Conservation (phyloP, 2,329 filamentous ascomycete species). For the Sporothrix phasma region DNA sequence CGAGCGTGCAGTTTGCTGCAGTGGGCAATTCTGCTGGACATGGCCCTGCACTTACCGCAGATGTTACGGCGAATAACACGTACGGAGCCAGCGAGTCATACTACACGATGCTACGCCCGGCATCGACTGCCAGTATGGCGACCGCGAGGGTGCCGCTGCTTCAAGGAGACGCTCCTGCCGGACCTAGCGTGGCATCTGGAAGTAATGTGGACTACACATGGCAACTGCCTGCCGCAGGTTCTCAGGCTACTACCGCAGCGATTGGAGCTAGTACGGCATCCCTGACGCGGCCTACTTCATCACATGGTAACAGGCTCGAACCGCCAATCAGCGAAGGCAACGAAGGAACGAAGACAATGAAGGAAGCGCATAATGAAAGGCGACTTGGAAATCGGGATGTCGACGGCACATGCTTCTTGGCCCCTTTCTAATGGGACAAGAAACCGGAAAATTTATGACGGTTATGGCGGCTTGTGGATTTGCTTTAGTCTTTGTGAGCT, state of each 20-base stretch:
- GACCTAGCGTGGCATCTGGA: not conserved
- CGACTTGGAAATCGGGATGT: not conserved
- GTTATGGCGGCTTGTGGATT: not conserved
- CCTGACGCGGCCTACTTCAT: not conserved
- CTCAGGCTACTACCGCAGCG: not conserved
- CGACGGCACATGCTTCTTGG: not conserved
- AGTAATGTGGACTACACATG: not conserved
- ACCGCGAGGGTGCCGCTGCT: not conserved
- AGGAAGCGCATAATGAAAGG: not conserved
- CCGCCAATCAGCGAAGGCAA: not conserved
- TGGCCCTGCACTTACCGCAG: not conserved
- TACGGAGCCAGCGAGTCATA: not conserved
- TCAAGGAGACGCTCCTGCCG: not conserved
- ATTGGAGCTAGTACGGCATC: not conserved
- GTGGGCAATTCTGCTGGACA: not conserved
- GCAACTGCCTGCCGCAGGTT: not conserved
- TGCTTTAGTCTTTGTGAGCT: not conserved
- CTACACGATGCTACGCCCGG: not conserved
- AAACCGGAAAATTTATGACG: not conserved
- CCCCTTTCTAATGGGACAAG: not conserved
- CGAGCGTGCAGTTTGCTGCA: not conserved
- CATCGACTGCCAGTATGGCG: not conserved
- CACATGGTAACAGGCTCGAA: not conserved
- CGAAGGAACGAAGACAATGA: not conserved
- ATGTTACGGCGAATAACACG: not conserved